Evolutionary conservation across 164 flowering plant genomes (phyloP), one percentile per base, ranked within the genome.

Genomic region (Buxus sempervirens): DNA sequence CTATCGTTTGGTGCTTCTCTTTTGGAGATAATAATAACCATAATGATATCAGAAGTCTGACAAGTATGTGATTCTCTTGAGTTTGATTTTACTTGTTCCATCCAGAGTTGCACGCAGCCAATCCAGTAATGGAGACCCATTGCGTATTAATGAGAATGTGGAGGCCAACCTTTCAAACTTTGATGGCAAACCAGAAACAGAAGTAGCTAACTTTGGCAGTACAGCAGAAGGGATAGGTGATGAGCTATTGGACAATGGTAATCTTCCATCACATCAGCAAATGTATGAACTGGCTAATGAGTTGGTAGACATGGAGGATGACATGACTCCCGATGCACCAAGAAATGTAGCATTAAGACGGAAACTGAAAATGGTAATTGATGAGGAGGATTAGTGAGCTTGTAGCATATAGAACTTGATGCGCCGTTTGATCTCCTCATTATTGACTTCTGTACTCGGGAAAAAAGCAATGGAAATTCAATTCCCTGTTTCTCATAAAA

Each of bases 321-420:
- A 83, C 59, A 54, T 53, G 26, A 71, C 51, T 16, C 60, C 69
- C 22, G 49, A 36, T 64, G 72, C 63, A 28, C 66, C 66, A 5
- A 74, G 61, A 53, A 67, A 20, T 68, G 36, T 66, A 53, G 60
- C 62, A 14, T 53, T 32, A 22, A 84, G 91, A 76, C 84, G 90
- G 77, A 89, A 77, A 69, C 53, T 75, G 62, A 82, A 85, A 77
- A 78, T 90, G 82, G 85, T 88, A 4, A 41, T 86, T 55, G 90
- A 90, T 20, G 96, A 88, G 20, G 91, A 90, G 38, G 90, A 86
- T 68, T 84, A 85, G 28, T 77, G 63, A 41, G 62, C 41, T 25
- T 24, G 54, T 13, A 55, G 5, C 32, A 10, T 20, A 23, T 15
- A 13, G 20, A 45, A 32, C 5, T 32, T 32, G 38, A 32, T 32